Evolutionary conservation across 352 stramenopile genomes (phyloP), one percentile per base, ranked within the genome.

Genomic region (Phytophthora aleatoria): DNA sequence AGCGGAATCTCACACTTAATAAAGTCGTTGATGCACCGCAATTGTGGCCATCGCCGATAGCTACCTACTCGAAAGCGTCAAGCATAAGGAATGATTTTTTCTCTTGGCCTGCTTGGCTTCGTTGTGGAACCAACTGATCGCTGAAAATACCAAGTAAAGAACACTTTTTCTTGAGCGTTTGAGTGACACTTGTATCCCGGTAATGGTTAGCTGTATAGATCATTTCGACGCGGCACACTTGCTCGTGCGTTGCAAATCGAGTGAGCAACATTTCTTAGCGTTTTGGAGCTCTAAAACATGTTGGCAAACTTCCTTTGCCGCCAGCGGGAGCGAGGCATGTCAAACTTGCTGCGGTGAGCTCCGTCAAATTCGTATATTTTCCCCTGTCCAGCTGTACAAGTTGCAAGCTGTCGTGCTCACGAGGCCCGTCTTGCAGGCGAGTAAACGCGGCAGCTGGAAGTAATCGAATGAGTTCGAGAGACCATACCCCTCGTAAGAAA

Each of bases 401-500:
- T 39, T 50, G 20, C 41, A 50, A 61, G 42, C 55, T 61, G 55
- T 39, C 44, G 45, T 63, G 56, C 56, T 57, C 56, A 63, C 49
- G 33, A 10, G 44, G 45, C 56, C 11, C 35, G n/a, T 66, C 39
- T 67, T 57, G 33, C 36, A 30, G 20, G n/a, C 20, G 47, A 69
- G 47, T 69, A 58, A 64, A 60, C 60, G 59, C 20, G 12, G 12
- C 52, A 67, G 45, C 35, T 55, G 44, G 44, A 28, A 45, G n/a
- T 15, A 11, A 38, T 38, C 13, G 59, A 24, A 15, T 43, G 27
- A 33, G 50, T 26, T 47, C 52, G 41, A 54, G 45, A 62, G 44
- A 67, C 64, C 56, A 50, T 59, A 11, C 30, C 55, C 56, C 51
- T 68, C 48, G 11, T 51, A 57, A 49, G 45, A 57, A 67, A 63